Conservation (phyloP, 371 early-diverging fungal genomes). For the Choanephora cucurbitarum region DNA sequence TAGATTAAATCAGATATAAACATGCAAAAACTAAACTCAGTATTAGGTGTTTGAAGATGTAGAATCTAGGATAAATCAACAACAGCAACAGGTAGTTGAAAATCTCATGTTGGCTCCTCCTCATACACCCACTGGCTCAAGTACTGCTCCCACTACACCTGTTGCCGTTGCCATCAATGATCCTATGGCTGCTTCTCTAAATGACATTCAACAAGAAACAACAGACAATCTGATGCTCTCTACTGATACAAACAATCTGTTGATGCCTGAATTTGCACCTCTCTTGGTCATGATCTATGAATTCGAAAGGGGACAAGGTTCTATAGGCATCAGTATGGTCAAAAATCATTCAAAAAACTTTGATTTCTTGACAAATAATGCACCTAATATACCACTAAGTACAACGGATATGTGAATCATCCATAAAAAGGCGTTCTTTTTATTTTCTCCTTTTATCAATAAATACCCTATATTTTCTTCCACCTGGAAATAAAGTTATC, state of each 20-base stretch:
- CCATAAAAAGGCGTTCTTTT: too few species aligned
- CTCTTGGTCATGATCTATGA: conserved; percentile 54
- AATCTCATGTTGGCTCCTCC: background rate
- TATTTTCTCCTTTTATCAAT: too few species aligned
- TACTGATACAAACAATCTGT: too few species aligned
- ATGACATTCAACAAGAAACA: too few species aligned
- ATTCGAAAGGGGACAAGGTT: conserved; percentile 55
- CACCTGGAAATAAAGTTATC: too few species aligned
- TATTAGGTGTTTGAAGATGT: conserved; percentile 60
- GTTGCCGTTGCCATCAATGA: background rate
- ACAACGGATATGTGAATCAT: background rate
- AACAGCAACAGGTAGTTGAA: background rate
- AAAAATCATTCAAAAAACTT: conserved; percentile 1
- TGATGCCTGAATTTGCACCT: conserved; percentile 18
- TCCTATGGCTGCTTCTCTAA: background rate
- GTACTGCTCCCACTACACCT: background rate
- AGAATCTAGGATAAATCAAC: conserved; percentile 23
- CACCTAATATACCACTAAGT: background rate
- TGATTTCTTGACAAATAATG: background rate
- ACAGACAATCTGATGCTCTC: too few species aligned
- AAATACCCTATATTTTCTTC: too few species aligned
- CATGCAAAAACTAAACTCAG: too few species aligned
- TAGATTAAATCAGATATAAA: too few species aligned
- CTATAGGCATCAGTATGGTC: conserved; percentile 33
- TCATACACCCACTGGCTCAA: background rate